phyloP scores from a whole-genome alignment of 345 rosid genomes.

The Angophora floribunda region DNA sequence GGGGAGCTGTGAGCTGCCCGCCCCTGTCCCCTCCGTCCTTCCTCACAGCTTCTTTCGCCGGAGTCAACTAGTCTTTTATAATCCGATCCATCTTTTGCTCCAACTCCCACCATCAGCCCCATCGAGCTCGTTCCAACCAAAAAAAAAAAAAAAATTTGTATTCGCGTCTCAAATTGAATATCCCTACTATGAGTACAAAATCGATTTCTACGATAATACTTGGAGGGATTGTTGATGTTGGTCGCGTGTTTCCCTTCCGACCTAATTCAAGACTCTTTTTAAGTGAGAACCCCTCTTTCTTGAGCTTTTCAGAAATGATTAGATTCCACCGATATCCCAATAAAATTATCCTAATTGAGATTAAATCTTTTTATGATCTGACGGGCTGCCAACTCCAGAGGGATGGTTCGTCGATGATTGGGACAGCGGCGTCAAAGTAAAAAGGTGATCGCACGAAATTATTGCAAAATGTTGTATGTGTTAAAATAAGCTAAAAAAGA shows the following conservation, averaged over 20 bases:
- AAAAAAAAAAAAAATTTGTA: background rate
- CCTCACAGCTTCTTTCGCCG: background rate
- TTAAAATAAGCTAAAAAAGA: background rate
- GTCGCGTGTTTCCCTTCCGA: background rate
- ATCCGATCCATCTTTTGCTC: background rate
- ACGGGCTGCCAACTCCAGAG: background rate
- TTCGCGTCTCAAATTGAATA: background rate
- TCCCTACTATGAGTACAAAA: background rate
- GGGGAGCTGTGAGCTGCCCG: background rate
- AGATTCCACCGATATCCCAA: background rate
- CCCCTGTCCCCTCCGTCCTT: background rate
- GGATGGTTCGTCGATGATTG: background rate
- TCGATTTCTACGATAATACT: background rate
- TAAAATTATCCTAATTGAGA: background rate
- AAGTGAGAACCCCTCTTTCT: background rate
- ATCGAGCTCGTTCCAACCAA: background rate
- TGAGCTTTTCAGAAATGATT: background rate
- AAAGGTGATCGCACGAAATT: background rate
- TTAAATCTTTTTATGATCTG: background rate
- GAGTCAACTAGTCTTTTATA: background rate
- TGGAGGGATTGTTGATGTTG: background rate
- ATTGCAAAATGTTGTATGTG: background rate
- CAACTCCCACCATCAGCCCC: background rate
- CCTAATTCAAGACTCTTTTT: background rate
- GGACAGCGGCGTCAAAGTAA: background rate